Conservation (phyloP, 768 basidiomycete genomes). For the Phanerodontia chrysosporium region DNA sequence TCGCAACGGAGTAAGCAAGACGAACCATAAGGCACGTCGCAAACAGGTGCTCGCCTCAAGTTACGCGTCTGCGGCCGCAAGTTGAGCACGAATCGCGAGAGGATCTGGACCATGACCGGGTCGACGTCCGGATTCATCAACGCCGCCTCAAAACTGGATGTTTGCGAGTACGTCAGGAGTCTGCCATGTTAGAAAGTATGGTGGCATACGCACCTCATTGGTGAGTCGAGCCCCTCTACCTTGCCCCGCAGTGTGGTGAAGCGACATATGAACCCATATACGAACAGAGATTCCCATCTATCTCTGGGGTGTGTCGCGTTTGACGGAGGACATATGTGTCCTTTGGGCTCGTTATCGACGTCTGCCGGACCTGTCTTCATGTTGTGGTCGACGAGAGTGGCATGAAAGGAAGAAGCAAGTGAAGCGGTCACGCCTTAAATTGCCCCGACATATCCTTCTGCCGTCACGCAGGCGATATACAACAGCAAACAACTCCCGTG, state of each 20-base stretch:
- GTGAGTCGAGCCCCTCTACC: slow-evolving; percentile 73
- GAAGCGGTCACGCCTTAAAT: slow-evolving; percentile 26
- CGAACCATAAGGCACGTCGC: slow-evolving; percentile 25
- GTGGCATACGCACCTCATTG: slow-evolving; percentile 69
- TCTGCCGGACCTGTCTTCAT: slow-evolving; percentile 29
- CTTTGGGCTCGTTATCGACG: slow-evolving; percentile 31
- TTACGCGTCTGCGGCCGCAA: slow-evolving; percentile 87
- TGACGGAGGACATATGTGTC: slow-evolving; percentile 51
- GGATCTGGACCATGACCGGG: slow-evolving; percentile 66
- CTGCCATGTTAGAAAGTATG: slow-evolving; percentile 16
- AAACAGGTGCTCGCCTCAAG: slow-evolving; percentile 63
- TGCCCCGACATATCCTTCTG: slow-evolving; percentile 27
- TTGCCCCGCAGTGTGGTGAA: slow-evolving; percentile 74
- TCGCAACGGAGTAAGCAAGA: slow-evolving; percentile 30
- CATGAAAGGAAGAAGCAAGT: slow-evolving; percentile 24
- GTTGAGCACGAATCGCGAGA: slow-evolving; percentile 75
- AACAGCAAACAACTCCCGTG: slow-evolving; percentile 21
- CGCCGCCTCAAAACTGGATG: slow-evolving; percentile 70
- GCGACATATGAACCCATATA: slow-evolving; percentile 81
- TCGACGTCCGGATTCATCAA: slow-evolving; percentile 69
- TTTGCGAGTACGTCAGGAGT: slow-evolving; percentile 27
- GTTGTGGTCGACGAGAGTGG: slow-evolving; percentile 22
- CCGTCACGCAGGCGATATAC: slow-evolving; percentile 29
- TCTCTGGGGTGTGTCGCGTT: slow-evolving; percentile 70
- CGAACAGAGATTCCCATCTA: slow-evolving; percentile 85